A percentile compares a stretch with the other conserved stretches of the same genome.
Conservation (phyloP, 2,329 filamentous ascomycete genomes). For the Rutstroemia sydowiana region DNA sequence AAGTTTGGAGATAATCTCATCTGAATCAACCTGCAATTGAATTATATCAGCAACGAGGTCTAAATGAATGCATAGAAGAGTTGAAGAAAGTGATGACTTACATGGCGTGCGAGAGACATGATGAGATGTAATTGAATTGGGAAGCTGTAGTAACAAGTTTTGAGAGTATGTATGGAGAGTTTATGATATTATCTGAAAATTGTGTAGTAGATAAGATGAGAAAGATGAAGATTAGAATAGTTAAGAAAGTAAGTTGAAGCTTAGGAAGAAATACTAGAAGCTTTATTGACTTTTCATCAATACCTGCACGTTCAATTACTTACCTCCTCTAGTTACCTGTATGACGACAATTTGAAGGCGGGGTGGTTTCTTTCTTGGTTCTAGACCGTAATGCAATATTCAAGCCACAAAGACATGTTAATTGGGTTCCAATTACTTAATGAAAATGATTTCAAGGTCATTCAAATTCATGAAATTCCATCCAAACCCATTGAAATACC, state of each 20-base stretch:
- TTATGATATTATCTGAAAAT: background rate
- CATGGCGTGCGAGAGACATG: slow-evolving; percentile 45
- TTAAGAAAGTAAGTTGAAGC: background rate
- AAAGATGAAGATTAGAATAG: background rate
- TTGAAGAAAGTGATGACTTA: slow-evolving; percentile 23
- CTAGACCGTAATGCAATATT: background rate
- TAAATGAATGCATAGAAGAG: background rate
- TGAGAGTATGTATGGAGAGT: background rate
- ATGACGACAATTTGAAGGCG: background rate
- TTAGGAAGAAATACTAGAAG: background rate
- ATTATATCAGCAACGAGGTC: background rate
- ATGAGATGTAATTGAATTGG: slow-evolving; percentile 5
- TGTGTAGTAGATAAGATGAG: no score
- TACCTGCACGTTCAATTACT: background rate
- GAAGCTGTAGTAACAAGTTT: background rate
- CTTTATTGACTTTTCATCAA: background rate
- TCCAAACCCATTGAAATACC: background rate
- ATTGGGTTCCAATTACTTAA: background rate
- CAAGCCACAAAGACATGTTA: background rate
- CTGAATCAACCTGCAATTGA: slow-evolving; percentile 42
- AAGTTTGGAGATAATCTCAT: slow-evolving; percentile 47
- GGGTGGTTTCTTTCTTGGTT: background rate
- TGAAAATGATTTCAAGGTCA: background rate
- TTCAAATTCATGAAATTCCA: background rate
- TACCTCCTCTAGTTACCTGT: background rate